These are phyloP conservation scores for Heliamphora exappendiculata DNA, from an alignment of 148 eudicot species.

Conservation along the genomic window DNA sequence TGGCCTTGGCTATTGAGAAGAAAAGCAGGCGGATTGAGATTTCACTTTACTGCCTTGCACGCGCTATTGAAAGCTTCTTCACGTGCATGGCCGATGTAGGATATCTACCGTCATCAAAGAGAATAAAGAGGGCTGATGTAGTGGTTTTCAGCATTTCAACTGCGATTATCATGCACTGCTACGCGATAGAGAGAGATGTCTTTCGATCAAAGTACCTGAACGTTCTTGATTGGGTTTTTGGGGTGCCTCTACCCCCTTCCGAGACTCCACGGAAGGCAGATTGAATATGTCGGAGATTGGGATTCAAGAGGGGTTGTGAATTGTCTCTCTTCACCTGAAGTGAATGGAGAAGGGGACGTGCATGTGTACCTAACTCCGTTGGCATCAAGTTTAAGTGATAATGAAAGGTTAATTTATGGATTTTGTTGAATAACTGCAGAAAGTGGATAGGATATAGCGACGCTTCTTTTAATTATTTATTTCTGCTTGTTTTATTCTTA, in stretches of 20 bases:
- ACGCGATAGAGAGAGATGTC: slow-evolving; percentile 90
- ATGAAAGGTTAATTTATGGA: background rate
- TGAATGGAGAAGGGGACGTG: background rate
- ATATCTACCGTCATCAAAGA: slow-evolving; percentile 66
- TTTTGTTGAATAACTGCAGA: background rate
- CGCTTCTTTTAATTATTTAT: no score
- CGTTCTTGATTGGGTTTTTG: slow-evolving; percentile 99
- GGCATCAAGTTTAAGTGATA: background rate
- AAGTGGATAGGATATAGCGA: no score
- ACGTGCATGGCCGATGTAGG: slow-evolving; percentile 83
- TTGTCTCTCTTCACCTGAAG: background rate
- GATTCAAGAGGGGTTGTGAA: background rate
- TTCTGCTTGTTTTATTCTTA: no score
- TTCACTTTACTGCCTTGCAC: slow-evolving; percentile 88
- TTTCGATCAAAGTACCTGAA: slow-evolving; percentile 90
- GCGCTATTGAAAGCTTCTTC: slow-evolving; percentile 96
- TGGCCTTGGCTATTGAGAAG: slow-evolving; percentile 93
- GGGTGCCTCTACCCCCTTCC: slow-evolving; percentile 74
- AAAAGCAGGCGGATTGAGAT: slow-evolving; percentile 96
- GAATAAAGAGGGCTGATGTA: slow-evolving; percentile 79
- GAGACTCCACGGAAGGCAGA: slow-evolving; percentile 54
- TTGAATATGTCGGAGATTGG: background rate
- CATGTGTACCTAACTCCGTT: background rate
- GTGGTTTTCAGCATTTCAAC: slow-evolving; percentile 84
- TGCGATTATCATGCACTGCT: slow-evolving; percentile 95